Base-by-base conservation (phyloP, 176 grass and related monocot species). In the Triticum dicoccoides region DNA sequence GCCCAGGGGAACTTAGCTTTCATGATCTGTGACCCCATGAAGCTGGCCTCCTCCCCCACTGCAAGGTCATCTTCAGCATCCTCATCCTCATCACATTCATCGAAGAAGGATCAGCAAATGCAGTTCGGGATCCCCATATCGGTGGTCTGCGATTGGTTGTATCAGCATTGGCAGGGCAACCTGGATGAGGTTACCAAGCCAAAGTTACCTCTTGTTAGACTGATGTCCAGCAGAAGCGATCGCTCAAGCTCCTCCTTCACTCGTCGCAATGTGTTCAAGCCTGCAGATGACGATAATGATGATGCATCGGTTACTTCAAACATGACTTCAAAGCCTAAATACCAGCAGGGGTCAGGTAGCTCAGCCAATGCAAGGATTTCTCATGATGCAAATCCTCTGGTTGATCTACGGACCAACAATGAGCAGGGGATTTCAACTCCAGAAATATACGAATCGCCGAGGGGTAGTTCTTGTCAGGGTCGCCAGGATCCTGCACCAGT, bases 21-120 rank as follows among this genome's bases (percentile, higher is more conserved):
- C 73, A 93, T 98, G 91, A 87, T 98, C 30, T 98, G 95, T 76
- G 95, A 98, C 85, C 95, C 95, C 25, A 98, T 98, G 95, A 98
- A 95, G 83, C 81, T 98, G 42, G 93, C 95, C 42, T 93, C 91
- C 11, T 95, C 93, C 70, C 93, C 86, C 5, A 72, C 90, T 2
- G 78, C 86, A 82, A 89, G 86, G 76, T 95, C 86, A 23, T 93
- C 92, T 38, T 92, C 84, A 20, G 67, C 90, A 61, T 95, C 93
- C 32, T 92, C 93, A 4, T 92, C 88, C 0, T 90, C 93, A 4
- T 89, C 90, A 54, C 86, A 89, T 67, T 95, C 93, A n/a, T 88
- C 83, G 45, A 98, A 95, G 86, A 95, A 95, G 88, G 91, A 93
- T 89, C 75, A 84, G 10, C 80, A 59, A 5, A 86, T 83, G 86